phyloP scores from a whole-genome alignment of 2,329 filamentous ascomycete genomes.

The Aspergillus spinulosporus region DNA sequence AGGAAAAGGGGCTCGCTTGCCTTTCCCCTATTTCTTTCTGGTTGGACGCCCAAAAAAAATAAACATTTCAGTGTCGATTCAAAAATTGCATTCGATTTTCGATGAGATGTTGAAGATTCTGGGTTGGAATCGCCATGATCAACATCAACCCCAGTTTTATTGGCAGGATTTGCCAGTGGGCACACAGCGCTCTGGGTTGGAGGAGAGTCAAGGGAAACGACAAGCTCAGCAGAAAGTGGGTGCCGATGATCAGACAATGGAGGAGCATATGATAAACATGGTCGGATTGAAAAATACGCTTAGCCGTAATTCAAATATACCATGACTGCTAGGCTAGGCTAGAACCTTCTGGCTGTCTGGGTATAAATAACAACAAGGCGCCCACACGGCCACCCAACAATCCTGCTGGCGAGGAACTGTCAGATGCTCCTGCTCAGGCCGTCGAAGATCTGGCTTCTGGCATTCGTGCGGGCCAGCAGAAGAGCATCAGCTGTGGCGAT shows the following conservation, averaged over 20 bases:
- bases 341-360: conserved; percentile 5
- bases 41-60: not conserved
- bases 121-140: not conserved
- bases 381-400: not conserved
- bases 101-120: not conserved
- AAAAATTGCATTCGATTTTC: not conserved
- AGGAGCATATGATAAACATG: not conserved
- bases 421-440: conserved; percentile 3
- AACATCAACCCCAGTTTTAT: conserved; percentile 2
- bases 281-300: not conserved
- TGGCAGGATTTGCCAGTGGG: not conserved
- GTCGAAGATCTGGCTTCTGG: not conserved
- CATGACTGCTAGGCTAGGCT: not conserved
- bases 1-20: conserved; percentile 12
- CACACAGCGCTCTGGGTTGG: not conserved
- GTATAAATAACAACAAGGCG: conserved; percentile 21
- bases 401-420: not conserved
- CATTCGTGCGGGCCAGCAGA: not conserved
- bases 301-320: not conserved
- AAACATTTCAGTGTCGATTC: conserved; percentile 1
- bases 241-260: conserved; percentile 1
- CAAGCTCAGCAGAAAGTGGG: not conserved
- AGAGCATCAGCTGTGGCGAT: conserved; percentile 8
- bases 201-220: not conserved
- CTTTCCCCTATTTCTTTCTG: not conserved